Evolutionary conservation across 2,329 filamentous ascomycete genomes (phyloP), one percentile per base, ranked within the genome.

Genomic region (Lecanicillium sp.): DNA sequence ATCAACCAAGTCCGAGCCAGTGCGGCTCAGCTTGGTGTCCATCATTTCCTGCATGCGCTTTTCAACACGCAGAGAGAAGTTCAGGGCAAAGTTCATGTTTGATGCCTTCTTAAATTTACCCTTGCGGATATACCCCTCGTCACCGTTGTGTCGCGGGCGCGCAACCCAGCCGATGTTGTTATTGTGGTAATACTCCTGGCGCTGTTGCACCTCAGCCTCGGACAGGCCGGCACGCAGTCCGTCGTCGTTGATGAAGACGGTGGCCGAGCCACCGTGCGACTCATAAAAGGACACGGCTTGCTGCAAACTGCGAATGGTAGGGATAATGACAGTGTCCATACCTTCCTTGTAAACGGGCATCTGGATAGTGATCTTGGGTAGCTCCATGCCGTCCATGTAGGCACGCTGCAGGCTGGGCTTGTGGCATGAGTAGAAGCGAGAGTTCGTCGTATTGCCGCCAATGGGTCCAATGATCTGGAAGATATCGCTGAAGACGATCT

Each of bases 41-140:
- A 61, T 53, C 44, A 57, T 52, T 4, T 60, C 53, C 15, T 66
- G 63, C 30, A 87, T 66, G 50, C 77, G 76, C 10, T 77, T 75
- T 60, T 87, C 84, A 3, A 85, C 75, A 50, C 76, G 72, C 58
- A 78, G 75, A 29, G 77, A 81, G 44, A 84, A 66, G 55, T 75
- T 75, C 49, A 87, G 68, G 3, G 75, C 82, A 58, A 81, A 87
- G 62, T 87, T 87, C 83, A 87, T 87, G 67, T 87, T 87, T 23
- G 81, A 86, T 1, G 82, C 81, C 65, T 86, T 85, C 68, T 86
- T 86, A 69, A 85, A 86, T 60, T 84, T 84, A 47, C 82, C 82
- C 32, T 69, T 70, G 32, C 79, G 70, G 15, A 74, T 52, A 56
- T 78, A 81, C 20, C 69, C 66, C 46, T 70, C 70, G 23, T 71